Percentiles rank a stretch among this genome's conserved stretches.
Evolutionary conservation across 2,329 filamentous ascomycete genomes (phyloP).

Genomic region (Dryadomyces sulphureus): DNA sequence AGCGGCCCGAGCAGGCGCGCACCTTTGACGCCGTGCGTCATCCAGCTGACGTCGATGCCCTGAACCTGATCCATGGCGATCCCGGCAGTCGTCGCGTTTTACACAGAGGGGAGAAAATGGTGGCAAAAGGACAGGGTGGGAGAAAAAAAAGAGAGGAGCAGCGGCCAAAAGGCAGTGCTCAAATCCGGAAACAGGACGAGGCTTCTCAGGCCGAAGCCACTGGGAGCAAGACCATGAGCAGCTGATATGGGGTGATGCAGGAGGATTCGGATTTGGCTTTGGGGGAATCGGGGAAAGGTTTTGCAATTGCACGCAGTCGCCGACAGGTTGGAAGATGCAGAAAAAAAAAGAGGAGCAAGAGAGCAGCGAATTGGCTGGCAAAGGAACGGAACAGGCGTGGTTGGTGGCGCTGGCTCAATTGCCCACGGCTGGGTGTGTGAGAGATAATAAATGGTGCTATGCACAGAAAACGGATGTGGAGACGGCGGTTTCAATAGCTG

Average conservation of each 20-base stretch:
- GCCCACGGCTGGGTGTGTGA: neutral
- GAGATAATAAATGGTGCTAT: neutral
- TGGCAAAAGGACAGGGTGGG: neutral
- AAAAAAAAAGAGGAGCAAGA: neutral
- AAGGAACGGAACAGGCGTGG: neutral
- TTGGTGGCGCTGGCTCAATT: conserved; percentile 1
- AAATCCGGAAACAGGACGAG: neutral
- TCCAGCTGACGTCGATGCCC: conserved; percentile 80
- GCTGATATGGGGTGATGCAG: neutral
- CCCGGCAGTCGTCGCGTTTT: neutral
- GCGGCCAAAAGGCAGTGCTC: neutral
- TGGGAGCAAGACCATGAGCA: neutral
- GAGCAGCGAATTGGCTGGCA: neutral
- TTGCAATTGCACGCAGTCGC: neutral
- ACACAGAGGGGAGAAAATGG: neutral
- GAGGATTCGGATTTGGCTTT: neutral
- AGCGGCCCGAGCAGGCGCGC: conserved; percentile 59
- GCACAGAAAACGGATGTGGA: neutral
- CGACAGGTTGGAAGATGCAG: neutral
- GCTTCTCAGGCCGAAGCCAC: neutral
- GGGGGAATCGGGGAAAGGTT: neutral
- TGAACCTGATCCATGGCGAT: conserved; percentile 60
- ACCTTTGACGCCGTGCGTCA: conserved; percentile 75
- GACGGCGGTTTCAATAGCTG: neutral
- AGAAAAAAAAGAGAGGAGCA: neutral